These are phyloP conservation scores for Plasmodium adleri DNA, from an alignment of 169 alveolate species.

Conservation along the genomic window DNA sequence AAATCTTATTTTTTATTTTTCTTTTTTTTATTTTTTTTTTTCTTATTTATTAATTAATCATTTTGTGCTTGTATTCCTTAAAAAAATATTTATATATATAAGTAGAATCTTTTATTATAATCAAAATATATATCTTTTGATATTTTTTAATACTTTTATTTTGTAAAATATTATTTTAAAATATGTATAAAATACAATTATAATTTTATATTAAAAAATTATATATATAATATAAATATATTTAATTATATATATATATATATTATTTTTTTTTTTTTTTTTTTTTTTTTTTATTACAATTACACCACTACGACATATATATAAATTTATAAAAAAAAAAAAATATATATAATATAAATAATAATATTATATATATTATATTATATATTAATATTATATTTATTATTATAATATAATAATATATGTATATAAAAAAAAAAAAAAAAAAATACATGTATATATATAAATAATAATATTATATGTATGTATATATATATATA, in stretches of 20 bases:
- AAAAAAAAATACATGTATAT: too few species aligned
- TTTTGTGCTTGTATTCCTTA: neutral
- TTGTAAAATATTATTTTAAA: neutral
- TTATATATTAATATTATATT: too few species aligned
- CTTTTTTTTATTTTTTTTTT: neutral
- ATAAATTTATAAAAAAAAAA: neutral
- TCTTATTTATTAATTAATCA: neutral
- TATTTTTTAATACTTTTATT: neutral
- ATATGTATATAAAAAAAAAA: too few species aligned
- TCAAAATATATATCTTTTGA: too few species aligned
- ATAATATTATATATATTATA: neutral
- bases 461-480: too few species aligned
- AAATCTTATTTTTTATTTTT: neutral
- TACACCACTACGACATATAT: constrained; percentile 32
- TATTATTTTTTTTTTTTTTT: neutral
- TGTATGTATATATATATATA: too few species aligned
- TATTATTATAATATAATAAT: too few species aligned
- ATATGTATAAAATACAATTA: constrained; percentile 8
- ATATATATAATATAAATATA: neutral
- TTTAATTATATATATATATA: neutral
- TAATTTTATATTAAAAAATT: too few species aligned
- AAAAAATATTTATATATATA: too few species aligned
- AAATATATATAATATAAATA: neutral
- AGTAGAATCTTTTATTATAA: too few species aligned
- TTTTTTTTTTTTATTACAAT: constrained; percentile 12